Conservation (phyloP, 257 asterid genomes). For the Gentiana macrophylla region DNA sequence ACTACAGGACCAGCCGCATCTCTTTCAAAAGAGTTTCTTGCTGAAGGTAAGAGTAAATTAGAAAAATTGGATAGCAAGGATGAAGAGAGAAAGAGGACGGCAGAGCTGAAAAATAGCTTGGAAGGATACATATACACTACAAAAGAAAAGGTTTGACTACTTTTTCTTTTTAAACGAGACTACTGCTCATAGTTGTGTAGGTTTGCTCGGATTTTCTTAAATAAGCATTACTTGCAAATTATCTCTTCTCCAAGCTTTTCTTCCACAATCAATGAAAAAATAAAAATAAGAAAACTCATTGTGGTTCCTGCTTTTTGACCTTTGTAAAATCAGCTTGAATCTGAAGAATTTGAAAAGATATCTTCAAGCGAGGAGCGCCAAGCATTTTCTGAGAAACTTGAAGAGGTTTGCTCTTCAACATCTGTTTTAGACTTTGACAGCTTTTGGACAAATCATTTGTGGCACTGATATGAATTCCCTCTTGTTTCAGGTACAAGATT, state of each 20-base stretch:
- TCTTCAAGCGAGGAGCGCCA: conserved; percentile 72
- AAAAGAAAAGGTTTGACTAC: conserved; percentile 65
- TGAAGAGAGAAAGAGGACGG: conserved; percentile 89
- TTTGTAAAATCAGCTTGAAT: conserved; percentile 45
- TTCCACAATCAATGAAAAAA: too few species aligned
- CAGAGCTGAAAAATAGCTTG: conserved; percentile 89
- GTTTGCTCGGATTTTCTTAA: too few species aligned
- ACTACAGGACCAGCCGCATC: conserved; percentile 80
- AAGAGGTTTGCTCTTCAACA: conserved; percentile 53
- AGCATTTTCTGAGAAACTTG: conserved; percentile 74
- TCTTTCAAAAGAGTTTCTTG: conserved; percentile 54
- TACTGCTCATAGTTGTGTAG: too few species aligned
- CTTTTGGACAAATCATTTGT: background rate
- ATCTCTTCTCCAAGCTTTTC: too few species aligned
- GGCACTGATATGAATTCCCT: conserved; percentile 6
- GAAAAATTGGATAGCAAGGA: conserved; percentile 86
- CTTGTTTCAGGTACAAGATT: conserved; percentile 75
- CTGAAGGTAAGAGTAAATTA: conserved; percentile 56
- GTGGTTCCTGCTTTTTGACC: conserved; percentile 13
- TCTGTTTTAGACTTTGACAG: background rate
- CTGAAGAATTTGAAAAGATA: conserved; percentile 67
- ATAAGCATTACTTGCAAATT: too few species aligned
- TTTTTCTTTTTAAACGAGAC: too few species aligned
- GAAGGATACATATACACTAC: conserved; percentile 95
- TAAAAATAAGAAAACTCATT: background rate